These are phyloP conservation scores for Aureobasidium sp. DNA, from an alignment of 2,329 filamentous ascomycete genomes.

Conservation along the genomic window DNA sequence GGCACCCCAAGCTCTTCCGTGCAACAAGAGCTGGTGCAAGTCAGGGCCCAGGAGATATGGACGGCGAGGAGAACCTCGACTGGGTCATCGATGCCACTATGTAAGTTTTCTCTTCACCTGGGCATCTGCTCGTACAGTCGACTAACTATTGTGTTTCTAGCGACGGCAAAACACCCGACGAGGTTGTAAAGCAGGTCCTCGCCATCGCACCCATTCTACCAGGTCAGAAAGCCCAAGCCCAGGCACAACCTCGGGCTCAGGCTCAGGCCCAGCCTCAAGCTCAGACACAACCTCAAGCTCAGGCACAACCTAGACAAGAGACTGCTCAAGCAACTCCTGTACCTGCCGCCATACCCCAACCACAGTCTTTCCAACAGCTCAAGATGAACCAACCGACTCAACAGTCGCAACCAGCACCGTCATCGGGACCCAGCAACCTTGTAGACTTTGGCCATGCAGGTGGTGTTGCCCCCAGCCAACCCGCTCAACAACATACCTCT, in stretches of 20 bases:
- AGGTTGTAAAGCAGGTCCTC: slow-evolving; percentile 68
- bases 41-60: slow-evolving; percentile 45
- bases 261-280: slow-evolving; percentile 26
- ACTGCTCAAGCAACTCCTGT: slow-evolving; percentile 38
- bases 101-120: slow-evolving; percentile 42
- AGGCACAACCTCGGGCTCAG: slow-evolving; percentile 21
- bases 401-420: not conserved
- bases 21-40: slow-evolving; percentile 61
- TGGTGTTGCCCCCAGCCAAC: slow-evolving; percentile 22
- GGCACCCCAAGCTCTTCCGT: slow-evolving; percentile 82
- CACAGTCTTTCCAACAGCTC: not conserved
- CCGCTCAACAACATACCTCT: slow-evolving; percentile 8
- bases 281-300: slow-evolving; percentile 26
- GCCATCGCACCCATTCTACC: slow-evolving; percentile 76
- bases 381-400: not conserved
- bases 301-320: slow-evolving; percentile 21
- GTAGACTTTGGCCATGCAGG: slow-evolving; percentile 30
- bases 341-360: not conserved
- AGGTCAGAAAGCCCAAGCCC: slow-evolving; percentile 55
- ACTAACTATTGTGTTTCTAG: slow-evolving; percentile 31
- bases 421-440: slow-evolving; percentile 8
- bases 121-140: slow-evolving; percentile 12
- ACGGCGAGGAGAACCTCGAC: slow-evolving; percentile 82
- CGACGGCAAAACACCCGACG: slow-evolving; percentile 57
- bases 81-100: slow-evolving; percentile 88